Evolutionary conservation across 2,329 filamentous ascomycete species (phyloP), one percentile per base, ranked within the genome.

Genomic region (Botrytis galanthina): DNA sequence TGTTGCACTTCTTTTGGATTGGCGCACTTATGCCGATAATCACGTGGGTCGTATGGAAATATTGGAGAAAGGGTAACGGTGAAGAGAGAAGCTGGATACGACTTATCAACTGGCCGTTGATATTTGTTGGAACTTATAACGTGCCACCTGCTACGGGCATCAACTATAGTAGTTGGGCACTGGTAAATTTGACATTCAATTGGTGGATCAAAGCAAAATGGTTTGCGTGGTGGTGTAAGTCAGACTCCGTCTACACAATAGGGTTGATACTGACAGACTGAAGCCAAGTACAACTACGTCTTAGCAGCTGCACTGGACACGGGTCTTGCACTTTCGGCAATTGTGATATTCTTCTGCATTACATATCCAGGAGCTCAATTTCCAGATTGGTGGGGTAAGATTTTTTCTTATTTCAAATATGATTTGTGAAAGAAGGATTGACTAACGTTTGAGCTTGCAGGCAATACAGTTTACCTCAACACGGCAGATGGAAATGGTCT

Each of bases 261-360:
- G 93, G 92, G 3, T 10, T 22, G 22, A 42, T 54, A 44, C 73
- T 75, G 39, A 76, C 80, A 86, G 92, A 86, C 86, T 26, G 93
- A 91, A 91, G 84, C 92, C 81, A 89, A 91, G 81, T 93, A 93
- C 83, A 93, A 94, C 83, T 94, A 93, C 80, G 86, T 93, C 79
- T 88, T 91, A 0, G 92, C 91, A 35, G 91, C 91, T 0, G 91
- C 89, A 1, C 84, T 94, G 35, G 92, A 93, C 80, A 88, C 88
- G 67, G 92, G 91, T 10, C 84, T 93, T 10, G 88, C 90, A 16
- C 80, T 93, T 26, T 87, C 86, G 37, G 92, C 91, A 0, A 87
- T 94, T 54, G 81, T 93, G 73, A 91, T 93, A 73, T 92, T 93
- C 90, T 90, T 54, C 83, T 84, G 88, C 92, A 78, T 86, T 88